Evolutionary conservation across 2,329 filamentous ascomycete genomes (phyloP).

Genomic region (Hymenoscyphus scutula): DNA sequence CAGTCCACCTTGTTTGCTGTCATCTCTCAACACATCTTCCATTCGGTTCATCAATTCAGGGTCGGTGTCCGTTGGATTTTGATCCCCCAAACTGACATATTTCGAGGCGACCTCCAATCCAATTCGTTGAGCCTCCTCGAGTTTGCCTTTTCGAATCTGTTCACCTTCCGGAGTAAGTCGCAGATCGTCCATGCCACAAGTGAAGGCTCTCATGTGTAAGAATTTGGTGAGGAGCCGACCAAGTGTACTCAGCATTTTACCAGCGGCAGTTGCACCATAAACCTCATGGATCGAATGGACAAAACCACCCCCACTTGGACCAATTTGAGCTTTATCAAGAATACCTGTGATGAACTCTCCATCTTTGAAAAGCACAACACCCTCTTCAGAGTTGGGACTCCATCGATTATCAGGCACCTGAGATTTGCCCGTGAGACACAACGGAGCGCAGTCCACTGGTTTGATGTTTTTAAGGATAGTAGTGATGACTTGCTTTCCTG

Average conservation of each 20-base stretch:
- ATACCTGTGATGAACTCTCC: conserved; percentile 89
- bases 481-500: conserved; percentile 92
- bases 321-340: conserved; percentile 92
- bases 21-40: conserved; percentile 87
- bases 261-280: conserved; percentile 83
- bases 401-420: conserved; percentile 77
- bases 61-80: conserved; percentile 60
- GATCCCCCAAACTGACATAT: conserved; percentile 79
- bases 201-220: conserved; percentile 91
- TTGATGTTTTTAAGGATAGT: conserved; percentile 91
- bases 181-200: conserved; percentile 95
- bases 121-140: conserved; percentile 64
- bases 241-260: conserved; percentile 83
- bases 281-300: conserved; percentile 92
- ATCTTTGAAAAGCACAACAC: conserved; percentile 75
- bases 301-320: conserved; percentile 80
- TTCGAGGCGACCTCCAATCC: conserved; percentile 79
- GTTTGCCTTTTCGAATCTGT: conserved; percentile 61
- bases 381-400: conserved; percentile 76
- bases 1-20: conserved; percentile 85
- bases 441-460: conserved; percentile 69
- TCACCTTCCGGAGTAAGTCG: conserved; percentile 81
- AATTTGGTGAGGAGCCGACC: conserved; percentile 86
- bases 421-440: conserved; percentile 77
- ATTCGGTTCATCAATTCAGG: conserved; percentile 73